A percentile compares a stretch with the other conserved stretches of the same genome.
These are phyloP conservation scores for Rhizopogon salebrosus DNA, from an alignment of 768 basidiomycete species.

Conservation along the genomic window DNA sequence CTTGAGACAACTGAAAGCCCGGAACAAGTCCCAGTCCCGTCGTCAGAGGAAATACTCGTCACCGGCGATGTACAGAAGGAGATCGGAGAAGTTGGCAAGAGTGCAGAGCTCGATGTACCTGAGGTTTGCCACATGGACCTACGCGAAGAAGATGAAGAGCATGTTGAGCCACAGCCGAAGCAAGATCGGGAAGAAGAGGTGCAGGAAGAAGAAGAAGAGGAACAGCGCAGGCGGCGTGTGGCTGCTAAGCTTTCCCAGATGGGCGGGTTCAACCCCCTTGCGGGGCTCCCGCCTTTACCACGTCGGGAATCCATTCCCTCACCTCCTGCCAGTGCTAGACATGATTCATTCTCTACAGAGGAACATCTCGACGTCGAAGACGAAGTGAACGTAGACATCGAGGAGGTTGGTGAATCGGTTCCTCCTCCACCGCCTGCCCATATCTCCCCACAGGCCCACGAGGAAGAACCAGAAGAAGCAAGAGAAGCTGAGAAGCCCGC, in stretches of 20 bases:
- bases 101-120: conserved; percentile 2
- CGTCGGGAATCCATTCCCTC: conserved; percentile 9
- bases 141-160: conserved; percentile 12
- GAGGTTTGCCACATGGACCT: conserved; percentile 7
- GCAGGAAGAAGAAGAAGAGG: conserved; percentile 45
- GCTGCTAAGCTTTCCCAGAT: conserved; percentile 57
- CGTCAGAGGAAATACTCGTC: conserved; percentile 1
- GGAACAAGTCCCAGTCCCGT: conserved; percentile 1
- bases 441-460: conserved; percentile 4
- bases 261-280: conserved; percentile 57
- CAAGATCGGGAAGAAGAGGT: conserved; percentile 7
- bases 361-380: conserved; percentile 13
- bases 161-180: conserved; percentile 2
- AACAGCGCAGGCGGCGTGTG: conserved; percentile 48
- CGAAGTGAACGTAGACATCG: conserved; percentile 19
- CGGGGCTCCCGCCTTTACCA: conserved; percentile 25
- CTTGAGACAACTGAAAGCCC: neutral
- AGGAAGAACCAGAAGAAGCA: conserved; percentile 10
- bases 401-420: conserved; percentile 18
- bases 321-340: neutral
- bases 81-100: conserved; percentile 4
- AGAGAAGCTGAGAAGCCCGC: conserved; percentile 11
- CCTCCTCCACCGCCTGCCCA: conserved; percentile 10
- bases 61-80: conserved; percentile 11
- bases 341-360: conserved; percentile 8